Evolutionary conservation across 1,284 basidiomycete genomes (phyloP).

Genomic region (Exsudoporus floridanus): DNA sequence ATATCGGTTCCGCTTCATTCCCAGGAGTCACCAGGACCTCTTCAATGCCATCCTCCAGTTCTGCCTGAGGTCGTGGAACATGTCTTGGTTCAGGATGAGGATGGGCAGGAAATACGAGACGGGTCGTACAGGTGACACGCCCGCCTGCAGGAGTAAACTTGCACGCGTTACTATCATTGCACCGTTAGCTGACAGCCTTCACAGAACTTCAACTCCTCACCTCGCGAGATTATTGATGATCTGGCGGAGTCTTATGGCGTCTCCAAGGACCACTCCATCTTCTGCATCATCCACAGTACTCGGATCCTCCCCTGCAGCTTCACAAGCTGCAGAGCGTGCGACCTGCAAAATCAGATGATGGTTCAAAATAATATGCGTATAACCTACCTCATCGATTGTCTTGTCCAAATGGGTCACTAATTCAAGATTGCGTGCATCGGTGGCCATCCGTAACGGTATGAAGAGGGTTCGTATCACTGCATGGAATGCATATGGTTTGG

Average conservation of each 20-base stretch:
- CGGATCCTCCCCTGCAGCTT: conserved; percentile 51
- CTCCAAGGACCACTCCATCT: conserved; percentile 71
- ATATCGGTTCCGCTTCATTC: conserved; percentile 2
- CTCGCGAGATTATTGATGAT: conserved; percentile 77
- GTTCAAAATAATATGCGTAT: conserved; percentile 14
- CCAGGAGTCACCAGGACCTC: conserved; percentile 15
- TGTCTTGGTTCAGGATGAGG: conserved; percentile 14
- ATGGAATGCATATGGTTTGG: conserved; percentile 81
- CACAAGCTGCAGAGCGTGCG: conserved; percentile 55
- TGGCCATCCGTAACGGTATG: conserved; percentile 72
- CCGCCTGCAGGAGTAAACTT: conserved; percentile 81
- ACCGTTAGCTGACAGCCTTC: not conserved
- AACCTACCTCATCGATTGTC: conserved; percentile 64
- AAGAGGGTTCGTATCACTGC: conserved; percentile 80
- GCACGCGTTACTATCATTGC: conserved; percentile 58
- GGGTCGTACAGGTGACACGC: conserved; percentile 58
- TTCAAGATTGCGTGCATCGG: conserved; percentile 67
- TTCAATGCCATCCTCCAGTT: conserved; percentile 18
- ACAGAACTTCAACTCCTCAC: conserved; percentile 36
- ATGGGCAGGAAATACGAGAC: conserved; percentile 44
- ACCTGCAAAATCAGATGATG: conserved; percentile 37
- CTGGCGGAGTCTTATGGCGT: conserved; percentile 79
- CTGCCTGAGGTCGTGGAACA: conserved; percentile 1
- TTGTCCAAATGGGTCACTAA: conserved; percentile 72
- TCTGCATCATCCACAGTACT: conserved; percentile 47